A percentile compares a stretch with the other conserved stretches of the same genome.
Conservation (phyloP, 106 monocot species). For the Dioscorea alata region DNA sequence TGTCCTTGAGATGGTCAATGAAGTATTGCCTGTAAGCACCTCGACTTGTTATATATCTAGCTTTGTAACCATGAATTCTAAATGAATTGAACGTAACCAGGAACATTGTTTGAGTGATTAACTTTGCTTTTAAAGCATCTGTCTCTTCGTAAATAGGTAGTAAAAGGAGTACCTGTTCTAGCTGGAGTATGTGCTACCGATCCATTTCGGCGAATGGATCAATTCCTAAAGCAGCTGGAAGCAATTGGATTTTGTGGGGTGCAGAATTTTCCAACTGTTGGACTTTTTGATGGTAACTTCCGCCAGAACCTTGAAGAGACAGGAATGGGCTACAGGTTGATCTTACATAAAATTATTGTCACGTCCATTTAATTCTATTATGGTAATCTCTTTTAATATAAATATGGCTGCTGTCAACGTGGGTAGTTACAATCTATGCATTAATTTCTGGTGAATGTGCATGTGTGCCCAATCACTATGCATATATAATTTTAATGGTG, state of each 20-base stretch:
- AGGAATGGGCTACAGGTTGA: constrained; percentile 92
- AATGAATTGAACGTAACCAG: no score
- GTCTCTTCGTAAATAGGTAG: constrained; percentile 40
- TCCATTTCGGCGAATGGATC: constrained; percentile 88
- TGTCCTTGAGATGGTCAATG: constrained; percentile 97
- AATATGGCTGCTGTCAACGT: not conserved
- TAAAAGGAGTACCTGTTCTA: constrained; percentile 84
- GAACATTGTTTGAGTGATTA: no score
- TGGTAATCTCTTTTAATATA: not conserved
- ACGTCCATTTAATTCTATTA: not conserved
- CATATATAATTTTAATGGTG: no score
- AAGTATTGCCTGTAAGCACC: constrained; percentile 79
- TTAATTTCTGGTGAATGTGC: no score
- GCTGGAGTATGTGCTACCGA: constrained; percentile 97
- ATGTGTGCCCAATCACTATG: no score
- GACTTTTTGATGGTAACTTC: constrained; percentile 95
- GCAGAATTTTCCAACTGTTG: constrained; percentile 95
- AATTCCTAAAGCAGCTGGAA: constrained; percentile 74
- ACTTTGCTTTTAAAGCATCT: no score
- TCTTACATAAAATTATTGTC: constrained; percentile 2
- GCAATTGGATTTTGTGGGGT: constrained; percentile 78
- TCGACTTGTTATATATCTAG: not conserved
- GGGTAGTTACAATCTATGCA: no score
- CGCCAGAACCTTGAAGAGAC: constrained; percentile 94
- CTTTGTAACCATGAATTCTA: not conserved